Percentiles rank a stretch among this genome's conserved stretches.
phyloP scores from a whole-genome alignment of 495 filamentous ascomycete species.

The Aspergillus cavernicola region DNA sequence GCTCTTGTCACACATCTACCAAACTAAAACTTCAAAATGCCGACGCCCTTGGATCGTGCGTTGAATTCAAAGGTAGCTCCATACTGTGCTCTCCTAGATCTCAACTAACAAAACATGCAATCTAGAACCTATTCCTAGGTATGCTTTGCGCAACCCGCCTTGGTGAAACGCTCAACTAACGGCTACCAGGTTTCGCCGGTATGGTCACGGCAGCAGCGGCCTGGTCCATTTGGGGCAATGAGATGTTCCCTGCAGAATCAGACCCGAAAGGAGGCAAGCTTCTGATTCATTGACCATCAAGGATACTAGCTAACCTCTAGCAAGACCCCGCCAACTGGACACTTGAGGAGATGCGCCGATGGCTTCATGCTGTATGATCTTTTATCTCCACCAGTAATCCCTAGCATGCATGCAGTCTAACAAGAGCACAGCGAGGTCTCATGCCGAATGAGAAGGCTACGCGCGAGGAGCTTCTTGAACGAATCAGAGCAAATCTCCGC shows the following conservation, averaged over 20 bases:
- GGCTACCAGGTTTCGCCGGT: slow-evolving; percentile 59
- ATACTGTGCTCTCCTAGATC: background rate
- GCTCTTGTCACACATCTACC: background rate
- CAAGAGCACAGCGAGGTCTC: slow-evolving; percentile 60
- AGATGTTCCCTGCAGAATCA: slow-evolving; percentile 65
- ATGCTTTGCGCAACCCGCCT: slow-evolving; percentile 16
- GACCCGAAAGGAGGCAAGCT: slow-evolving; percentile 73
- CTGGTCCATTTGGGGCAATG: slow-evolving; percentile 79
- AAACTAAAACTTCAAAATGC: slow-evolving; percentile 40
- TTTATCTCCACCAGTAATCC: background rate
- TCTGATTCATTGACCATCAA: background rate
- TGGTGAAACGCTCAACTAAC: slow-evolving; percentile 19
- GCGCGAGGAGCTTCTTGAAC: slow-evolving; percentile 71
- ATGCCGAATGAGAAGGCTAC: slow-evolving; percentile 62
- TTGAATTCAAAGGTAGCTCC: slow-evolving; percentile 67
- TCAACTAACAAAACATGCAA: slow-evolving; percentile 11
- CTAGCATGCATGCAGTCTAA: slow-evolving; percentile 7
- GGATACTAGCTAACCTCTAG: slow-evolving; percentile 9
- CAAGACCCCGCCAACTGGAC: slow-evolving; percentile 70
- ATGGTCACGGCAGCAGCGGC: slow-evolving; percentile 79
- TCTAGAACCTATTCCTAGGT: slow-evolving; percentile 58
- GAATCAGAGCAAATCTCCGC: slow-evolving; percentile 76
- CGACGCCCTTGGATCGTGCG: slow-evolving; percentile 74
- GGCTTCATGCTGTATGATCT: slow-evolving; percentile 68
- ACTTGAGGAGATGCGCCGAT: slow-evolving; percentile 64